These are phyloP conservation scores for Ustilago tritici DNA, from an alignment of 1,284 basidiomycete genomes.

Conservation along the genomic window DNA sequence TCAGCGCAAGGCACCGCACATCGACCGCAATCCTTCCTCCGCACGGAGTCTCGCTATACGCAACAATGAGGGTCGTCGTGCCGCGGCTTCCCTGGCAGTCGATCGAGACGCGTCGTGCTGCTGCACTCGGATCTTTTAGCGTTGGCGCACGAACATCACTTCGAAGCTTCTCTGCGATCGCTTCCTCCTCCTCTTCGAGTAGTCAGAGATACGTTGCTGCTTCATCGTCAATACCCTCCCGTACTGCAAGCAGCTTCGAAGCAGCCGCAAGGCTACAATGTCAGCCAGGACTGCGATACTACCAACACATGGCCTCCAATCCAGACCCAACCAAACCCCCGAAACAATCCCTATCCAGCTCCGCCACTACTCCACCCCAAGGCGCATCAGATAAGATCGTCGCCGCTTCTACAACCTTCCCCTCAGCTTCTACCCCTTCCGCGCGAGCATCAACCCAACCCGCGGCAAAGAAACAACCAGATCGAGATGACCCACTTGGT, in stretches of 20 bases:
- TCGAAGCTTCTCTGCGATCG: slow-evolving; percentile 21
- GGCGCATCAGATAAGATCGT: slow-evolving; percentile 27
- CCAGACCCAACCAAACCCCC: background rate
- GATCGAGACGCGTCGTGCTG: slow-evolving; percentile 23
- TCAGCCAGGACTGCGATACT: slow-evolving; percentile 7
- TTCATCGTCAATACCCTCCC: background rate
- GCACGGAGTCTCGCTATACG: slow-evolving; percentile 3
- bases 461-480: slow-evolving; percentile 34
- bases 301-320: slow-evolving; percentile 34
- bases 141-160: slow-evolving; percentile 11
- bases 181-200: slow-evolving; percentile 5
- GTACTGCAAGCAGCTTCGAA: background rate
- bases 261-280: background rate
- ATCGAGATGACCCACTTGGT: slow-evolving; percentile 59
- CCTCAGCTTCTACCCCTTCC: slow-evolving; percentile 8
- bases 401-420: slow-evolving; percentile 9
- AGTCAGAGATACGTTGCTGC: background rate
- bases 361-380: background rate
- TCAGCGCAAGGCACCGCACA: background rate
- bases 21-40: background rate
- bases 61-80: slow-evolving; percentile 44
- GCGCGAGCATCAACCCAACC: background rate
- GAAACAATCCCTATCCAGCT: background rate
- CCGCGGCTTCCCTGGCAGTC: slow-evolving; percentile 37
- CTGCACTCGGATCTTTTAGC: slow-evolving; percentile 15